Percentiles rank a stretch among this genome's conserved stretches.
These are phyloP conservation scores for Rhynchospora pubera DNA, from an alignment of 176 grass and related monocot genomes.

Conservation along the genomic window DNA sequence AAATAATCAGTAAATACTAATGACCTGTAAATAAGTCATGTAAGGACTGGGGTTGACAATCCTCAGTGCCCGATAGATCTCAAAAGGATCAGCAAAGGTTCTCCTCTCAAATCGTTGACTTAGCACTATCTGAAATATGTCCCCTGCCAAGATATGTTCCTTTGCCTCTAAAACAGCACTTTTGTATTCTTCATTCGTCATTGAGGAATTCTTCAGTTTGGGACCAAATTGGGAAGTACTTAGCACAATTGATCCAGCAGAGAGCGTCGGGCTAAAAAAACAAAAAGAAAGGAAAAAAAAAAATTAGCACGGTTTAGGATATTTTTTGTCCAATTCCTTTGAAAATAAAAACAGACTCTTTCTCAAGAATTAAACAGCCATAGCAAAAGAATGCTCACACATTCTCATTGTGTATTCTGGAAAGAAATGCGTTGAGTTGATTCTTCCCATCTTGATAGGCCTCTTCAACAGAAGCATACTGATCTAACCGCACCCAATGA, in stretches of 20 bases:
- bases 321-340: no score
- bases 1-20: neutral
- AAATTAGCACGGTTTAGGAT: neutral
- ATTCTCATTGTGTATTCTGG: slow-evolving; percentile 69
- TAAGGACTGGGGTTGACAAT: slow-evolving; percentile 93
- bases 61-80: slow-evolving; percentile 76
- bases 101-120: slow-evolving; percentile 86
- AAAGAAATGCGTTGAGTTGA: slow-evolving; percentile 43
- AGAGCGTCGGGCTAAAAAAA: slow-evolving; percentile 54
- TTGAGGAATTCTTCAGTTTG: slow-evolving; percentile 58
- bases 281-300: neutral
- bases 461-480: slow-evolving; percentile 47
- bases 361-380: neutral
- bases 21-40: slow-evolving; percentile 87
- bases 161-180: slow-evolving; percentile 63
- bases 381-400: slow-evolving; percentile 46
- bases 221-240: slow-evolving; percentile 49
- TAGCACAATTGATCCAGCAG: slow-evolving; percentile 60
- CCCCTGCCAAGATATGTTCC: slow-evolving; percentile 70
- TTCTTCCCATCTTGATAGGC: slow-evolving; percentile 71
- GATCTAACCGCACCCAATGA: slow-evolving; percentile 76
- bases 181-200: slow-evolving; percentile 66
- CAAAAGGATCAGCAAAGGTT: slow-evolving; percentile 83
- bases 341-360: no score
- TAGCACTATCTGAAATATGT: slow-evolving; percentile 91